phyloP scores from a whole-genome alignment of 768 basidiomycete species.

The Auricularia sp. region DNA sequence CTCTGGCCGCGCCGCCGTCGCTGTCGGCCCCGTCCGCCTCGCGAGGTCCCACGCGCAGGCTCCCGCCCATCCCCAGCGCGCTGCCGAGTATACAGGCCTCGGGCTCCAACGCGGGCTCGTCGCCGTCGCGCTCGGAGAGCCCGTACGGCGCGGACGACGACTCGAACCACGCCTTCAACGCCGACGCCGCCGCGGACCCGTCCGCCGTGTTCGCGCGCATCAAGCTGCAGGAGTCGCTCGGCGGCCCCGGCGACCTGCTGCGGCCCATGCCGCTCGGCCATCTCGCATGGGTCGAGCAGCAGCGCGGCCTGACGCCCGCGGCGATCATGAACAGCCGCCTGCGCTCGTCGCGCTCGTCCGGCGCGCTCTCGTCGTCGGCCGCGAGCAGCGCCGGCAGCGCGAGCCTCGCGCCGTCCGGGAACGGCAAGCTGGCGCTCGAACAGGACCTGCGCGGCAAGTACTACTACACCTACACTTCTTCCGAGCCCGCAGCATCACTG shows the following conservation, averaged over 20 bases:
- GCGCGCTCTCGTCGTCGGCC: neutral
- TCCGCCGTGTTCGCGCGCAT: neutral
- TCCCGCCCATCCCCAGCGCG: neutral
- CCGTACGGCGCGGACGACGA: neutral
- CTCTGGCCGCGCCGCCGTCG: conserved; percentile 9
- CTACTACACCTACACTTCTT: conserved; percentile 60
- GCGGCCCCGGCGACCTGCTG: neutral
- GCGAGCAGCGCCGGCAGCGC: neutral
- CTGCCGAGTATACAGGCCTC: neutral
- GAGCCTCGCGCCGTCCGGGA: neutral
- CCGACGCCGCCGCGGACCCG: neutral
- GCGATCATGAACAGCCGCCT: neutral
- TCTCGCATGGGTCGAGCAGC: neutral
- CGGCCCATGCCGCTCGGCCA: neutral
- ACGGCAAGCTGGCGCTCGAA: conserved; percentile 56
- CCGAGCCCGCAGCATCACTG: neutral
- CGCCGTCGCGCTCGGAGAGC: neutral
- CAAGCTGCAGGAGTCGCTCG: neutral
- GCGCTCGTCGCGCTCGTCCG: neutral
- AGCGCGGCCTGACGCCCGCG: neutral
- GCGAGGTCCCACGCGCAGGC: neutral
- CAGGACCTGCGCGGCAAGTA: conserved; percentile 60
- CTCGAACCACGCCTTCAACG: neutral
- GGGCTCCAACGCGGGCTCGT: neutral
- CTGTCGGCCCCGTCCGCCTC: conserved; percentile 16